These are phyloP conservation scores for Schrenkiella parvula DNA, from an alignment of 345 rosid genomes.

Conservation along the genomic window DNA sequence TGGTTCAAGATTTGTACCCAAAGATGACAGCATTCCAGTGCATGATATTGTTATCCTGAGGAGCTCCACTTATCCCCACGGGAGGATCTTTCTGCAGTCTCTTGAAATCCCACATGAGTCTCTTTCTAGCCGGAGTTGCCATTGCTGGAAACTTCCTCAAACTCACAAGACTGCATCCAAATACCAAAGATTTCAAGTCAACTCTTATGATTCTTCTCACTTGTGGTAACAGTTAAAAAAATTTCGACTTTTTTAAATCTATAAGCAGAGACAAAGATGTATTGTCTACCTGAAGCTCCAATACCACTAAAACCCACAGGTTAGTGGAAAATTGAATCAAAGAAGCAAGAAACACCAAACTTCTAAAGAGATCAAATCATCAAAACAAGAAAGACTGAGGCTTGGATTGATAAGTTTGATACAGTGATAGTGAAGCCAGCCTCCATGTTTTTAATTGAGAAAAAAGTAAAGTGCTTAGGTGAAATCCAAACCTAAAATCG, in stretches of 20 bases:
- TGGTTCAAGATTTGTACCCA: constrained; percentile 28
- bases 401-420: neutral
- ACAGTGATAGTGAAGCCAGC: neutral
- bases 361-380: neutral
- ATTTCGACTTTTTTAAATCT: neutral
- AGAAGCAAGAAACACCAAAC: neutral
- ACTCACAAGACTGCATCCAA: neutral
- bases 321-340: neutral
- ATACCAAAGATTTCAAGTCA: neutral
- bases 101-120: constrained; percentile 66
- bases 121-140: constrained; percentile 57
- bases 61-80: constrained; percentile 53
- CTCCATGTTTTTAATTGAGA: neutral
- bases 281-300: neutral
- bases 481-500: neutral
- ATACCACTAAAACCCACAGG: neutral
- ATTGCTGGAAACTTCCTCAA: constrained; percentile 9
- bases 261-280: constrained; percentile 1
- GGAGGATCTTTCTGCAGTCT: constrained; percentile 62
- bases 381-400: neutral
- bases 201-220: neutral
- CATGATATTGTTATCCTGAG: constrained; percentile 56
- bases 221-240: neutral
- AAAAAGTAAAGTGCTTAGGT: neutral
- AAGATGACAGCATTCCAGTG: constrained; percentile 61